Conservation (phyloP, 2,329 filamentous ascomycete species). For the Drechslerella dactyloides region DNA sequence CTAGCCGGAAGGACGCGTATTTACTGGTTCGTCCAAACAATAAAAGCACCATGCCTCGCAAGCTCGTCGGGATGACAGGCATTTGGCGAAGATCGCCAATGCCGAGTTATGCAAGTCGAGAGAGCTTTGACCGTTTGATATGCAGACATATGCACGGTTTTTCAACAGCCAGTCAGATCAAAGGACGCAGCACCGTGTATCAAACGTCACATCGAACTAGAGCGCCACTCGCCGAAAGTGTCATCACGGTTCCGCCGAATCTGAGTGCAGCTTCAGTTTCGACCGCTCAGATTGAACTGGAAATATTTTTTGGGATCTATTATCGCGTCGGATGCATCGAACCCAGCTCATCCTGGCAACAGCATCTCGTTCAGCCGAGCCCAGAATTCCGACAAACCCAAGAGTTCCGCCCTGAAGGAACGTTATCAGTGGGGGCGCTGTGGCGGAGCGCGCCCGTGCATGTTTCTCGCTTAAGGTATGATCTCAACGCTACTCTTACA, state of each 20-base stretch:
- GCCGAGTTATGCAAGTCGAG: conserved; percentile 9
- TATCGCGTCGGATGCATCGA: no score
- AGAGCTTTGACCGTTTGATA: conserved; percentile 39
- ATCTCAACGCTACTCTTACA: neutral
- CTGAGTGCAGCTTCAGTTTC: conserved; percentile 2
- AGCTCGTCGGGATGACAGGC: conserved; percentile 5
- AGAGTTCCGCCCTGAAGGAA: conserved; percentile 15
- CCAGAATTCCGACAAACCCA: conserved; percentile 25
- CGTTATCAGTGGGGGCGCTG: conserved; percentile 6
- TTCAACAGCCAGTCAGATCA: conserved; percentile 16
- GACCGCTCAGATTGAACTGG: neutral
- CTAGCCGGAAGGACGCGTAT: conserved; percentile 2
- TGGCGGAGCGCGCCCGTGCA: conserved; percentile 10
- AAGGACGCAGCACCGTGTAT: conserved; percentile 26
- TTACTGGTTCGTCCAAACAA: neutral
- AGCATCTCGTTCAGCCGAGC: conserved; percentile 12
- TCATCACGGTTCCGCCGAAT: neutral
- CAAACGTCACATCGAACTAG: neutral
- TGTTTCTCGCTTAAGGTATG: conserved; percentile 5
- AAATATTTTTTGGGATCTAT: neutral
- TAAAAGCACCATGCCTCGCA: conserved; percentile 1
- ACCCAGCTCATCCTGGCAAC: no score
- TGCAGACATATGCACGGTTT: conserved; percentile 9
- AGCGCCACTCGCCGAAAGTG: conserved; percentile 1
- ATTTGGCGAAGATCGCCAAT: neutral